Evolutionary conservation across 768 basidiomycete genomes (phyloP).

Genomic region (Rossbeevera mucosa): DNA sequence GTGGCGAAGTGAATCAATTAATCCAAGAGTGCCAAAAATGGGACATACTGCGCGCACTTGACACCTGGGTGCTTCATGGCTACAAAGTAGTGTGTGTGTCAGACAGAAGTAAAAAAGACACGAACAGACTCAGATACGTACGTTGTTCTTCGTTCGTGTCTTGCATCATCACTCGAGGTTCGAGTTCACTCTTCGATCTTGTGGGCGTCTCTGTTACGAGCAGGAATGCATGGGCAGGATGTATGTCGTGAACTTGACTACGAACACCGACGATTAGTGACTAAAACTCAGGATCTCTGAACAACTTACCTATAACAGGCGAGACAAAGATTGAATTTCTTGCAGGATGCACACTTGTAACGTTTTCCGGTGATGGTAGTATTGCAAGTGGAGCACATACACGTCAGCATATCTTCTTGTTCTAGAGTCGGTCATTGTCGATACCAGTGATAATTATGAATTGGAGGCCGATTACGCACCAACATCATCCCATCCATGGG

Average conservation of each 20-base stretch:
- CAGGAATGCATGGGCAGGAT: slow-evolving; percentile 85
- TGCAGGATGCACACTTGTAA: slow-evolving; percentile 83
- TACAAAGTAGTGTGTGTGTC: slow-evolving; percentile 24
- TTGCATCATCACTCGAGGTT: slow-evolving; percentile 26
- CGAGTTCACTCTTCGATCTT: slow-evolving; percentile 40
- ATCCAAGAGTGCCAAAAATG: neutral
- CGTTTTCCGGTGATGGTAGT: slow-evolving; percentile 56
- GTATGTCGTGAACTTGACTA: slow-evolving; percentile 88
- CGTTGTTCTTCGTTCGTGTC: slow-evolving; percentile 56
- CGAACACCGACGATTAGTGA: neutral
- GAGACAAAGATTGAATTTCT: slow-evolving; percentile 74
- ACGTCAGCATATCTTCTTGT: slow-evolving; percentile 61
- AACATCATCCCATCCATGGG: slow-evolving; percentile 81
- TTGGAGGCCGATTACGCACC: slow-evolving; percentile 46
- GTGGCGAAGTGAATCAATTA: neutral
- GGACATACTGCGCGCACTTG: slow-evolving; percentile 79
- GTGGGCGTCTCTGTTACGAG: slow-evolving; percentile 62
- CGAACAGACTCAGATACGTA: slow-evolving; percentile 31
- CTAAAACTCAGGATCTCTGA: slow-evolving; percentile 9
- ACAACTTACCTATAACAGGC: slow-evolving; percentile 68
- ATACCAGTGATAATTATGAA: neutral
- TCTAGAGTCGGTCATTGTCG: slow-evolving; percentile 40
- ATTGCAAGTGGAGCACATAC: slow-evolving; percentile 79
- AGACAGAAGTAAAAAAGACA: neutral
- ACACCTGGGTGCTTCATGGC: slow-evolving; percentile 77